phyloP scores from a whole-genome alignment of 2,329 filamentous ascomycete species.

The Alternaria incomplexa region DNA sequence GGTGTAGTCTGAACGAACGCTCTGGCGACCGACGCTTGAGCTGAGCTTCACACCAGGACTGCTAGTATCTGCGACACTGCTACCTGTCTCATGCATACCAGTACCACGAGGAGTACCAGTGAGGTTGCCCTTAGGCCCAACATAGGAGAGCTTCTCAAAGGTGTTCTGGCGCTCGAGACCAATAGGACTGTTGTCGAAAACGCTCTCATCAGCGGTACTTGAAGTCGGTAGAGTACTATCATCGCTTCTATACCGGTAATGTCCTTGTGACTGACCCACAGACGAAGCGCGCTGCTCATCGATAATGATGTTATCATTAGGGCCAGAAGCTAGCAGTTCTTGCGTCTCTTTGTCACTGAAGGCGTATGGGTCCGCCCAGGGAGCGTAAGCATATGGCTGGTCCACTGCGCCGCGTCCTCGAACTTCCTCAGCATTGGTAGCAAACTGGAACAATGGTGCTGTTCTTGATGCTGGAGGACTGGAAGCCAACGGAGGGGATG shows the following conservation, averaged over 20 bases:
- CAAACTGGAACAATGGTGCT: slow-evolving; percentile 20
- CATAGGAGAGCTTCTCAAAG: slow-evolving; percentile 42
- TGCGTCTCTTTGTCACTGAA: slow-evolving; percentile 43
- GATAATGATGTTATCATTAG: slow-evolving; percentile 45
- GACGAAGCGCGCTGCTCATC: slow-evolving; percentile 16
- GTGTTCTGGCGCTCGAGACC: slow-evolving; percentile 37
- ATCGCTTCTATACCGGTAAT: slow-evolving; percentile 3
- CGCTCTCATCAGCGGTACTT: slow-evolving; percentile 8
- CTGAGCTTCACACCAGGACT: slow-evolving; percentile 36
- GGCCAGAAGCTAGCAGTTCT: slow-evolving; percentile 44
- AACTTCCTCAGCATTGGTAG: background rate
- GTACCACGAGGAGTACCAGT: slow-evolving; percentile 47
- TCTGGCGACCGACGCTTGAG: slow-evolving; percentile 24
- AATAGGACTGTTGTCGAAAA: background rate
- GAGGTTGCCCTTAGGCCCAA: slow-evolving; percentile 45
- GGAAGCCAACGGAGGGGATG: slow-evolving; percentile 7
- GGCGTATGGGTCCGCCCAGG: slow-evolving; percentile 28
- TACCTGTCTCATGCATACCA: slow-evolving; percentile 46
- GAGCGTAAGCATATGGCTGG: slow-evolving; percentile 22
- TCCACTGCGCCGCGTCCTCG: slow-evolving; percentile 7
- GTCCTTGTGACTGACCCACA: background rate
- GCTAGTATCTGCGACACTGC: slow-evolving; percentile 48
- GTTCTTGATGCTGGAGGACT: slow-evolving; percentile 25
- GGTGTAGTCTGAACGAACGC: slow-evolving; percentile 14
- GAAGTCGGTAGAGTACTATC: background rate